phyloP scores from a whole-genome alignment of 2,329 filamentous ascomycete genomes.

The Lachnellula subtilissima region DNA sequence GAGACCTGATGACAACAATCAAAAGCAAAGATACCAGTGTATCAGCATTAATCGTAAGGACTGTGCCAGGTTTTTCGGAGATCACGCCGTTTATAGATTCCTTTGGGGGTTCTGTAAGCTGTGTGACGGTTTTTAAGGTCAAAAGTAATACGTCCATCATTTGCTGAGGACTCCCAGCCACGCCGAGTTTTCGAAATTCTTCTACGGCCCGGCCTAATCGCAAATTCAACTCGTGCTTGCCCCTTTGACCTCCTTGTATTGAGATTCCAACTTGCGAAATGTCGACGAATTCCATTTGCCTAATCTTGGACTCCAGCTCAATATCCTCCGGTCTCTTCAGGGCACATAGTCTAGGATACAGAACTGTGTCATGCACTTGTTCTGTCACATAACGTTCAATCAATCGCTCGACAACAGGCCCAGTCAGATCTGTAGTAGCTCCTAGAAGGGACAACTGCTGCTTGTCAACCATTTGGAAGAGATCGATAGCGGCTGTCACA shows the following conservation, averaged over 20 bases:
- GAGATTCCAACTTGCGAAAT: slow-evolving; percentile 89
- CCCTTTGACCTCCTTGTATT: slow-evolving; percentile 71
- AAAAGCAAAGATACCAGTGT: slow-evolving; percentile 87
- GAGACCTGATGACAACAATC: slow-evolving; percentile 86
- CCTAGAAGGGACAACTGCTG: slow-evolving; percentile 88
- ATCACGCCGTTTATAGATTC: slow-evolving; percentile 25
- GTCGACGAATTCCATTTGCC: slow-evolving; percentile 90
- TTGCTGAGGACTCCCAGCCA: slow-evolving; percentile 44
- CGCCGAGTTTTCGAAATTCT: slow-evolving; percentile 83
- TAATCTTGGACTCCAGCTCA: slow-evolving; percentile 83
- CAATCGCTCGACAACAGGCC: slow-evolving; percentile 83
- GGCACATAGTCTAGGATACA: slow-evolving; percentile 77
- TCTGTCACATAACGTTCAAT: slow-evolving; percentile 94
- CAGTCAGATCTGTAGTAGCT: slow-evolving; percentile 88
- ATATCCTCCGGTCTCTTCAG: slow-evolving; percentile 77
- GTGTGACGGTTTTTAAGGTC: slow-evolving; percentile 73
- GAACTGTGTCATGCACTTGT: slow-evolving; percentile 76
- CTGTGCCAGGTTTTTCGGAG: slow-evolving; percentile 38
- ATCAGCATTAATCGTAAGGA: slow-evolving; percentile 71
- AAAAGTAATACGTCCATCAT: slow-evolving; percentile 35
- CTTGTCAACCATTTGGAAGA: slow-evolving; percentile 94
- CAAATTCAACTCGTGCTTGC: slow-evolving; percentile 75
- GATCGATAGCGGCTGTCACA: slow-evolving; percentile 86
- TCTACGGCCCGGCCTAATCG: slow-evolving; percentile 76
- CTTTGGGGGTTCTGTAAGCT: slow-evolving; percentile 50